A percentile compares a stretch with the other conserved stretches of the same genome.
These are phyloP conservation scores for Ziziphus jujuba DNA, from an alignment of 306 rosid genomes.

Conservation along the genomic window DNA sequence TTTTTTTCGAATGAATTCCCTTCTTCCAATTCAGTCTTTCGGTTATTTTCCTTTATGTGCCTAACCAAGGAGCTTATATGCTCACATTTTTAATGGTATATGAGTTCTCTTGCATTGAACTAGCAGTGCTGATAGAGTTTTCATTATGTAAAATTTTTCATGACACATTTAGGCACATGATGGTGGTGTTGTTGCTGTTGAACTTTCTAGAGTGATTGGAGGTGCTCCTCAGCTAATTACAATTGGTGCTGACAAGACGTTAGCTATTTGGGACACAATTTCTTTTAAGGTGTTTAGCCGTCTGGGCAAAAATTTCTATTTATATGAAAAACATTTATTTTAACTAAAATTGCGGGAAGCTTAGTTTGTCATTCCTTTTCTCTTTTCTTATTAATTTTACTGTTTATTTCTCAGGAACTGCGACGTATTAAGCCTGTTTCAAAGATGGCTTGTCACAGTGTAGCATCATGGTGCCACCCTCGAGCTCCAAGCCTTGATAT, in stretches of 20 bases:
- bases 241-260: constrained; percentile 94
- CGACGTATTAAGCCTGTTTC: constrained; percentile 98
- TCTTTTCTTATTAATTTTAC: constrained; percentile 5
- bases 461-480: constrained; percentile 99
- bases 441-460: constrained; percentile 94
- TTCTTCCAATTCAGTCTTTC: constrained; percentile 5
- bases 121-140: background rate
- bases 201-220: constrained; percentile 95
- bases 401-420: constrained; percentile 62
- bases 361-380: constrained; percentile 20
- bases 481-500: constrained; percentile 99
- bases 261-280: constrained; percentile 98
- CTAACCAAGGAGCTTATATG: constrained; percentile 10
- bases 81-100: constrained; percentile 22
- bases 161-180: constrained; percentile 79
- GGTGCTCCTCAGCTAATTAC: constrained; percentile 97
- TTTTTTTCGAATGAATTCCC: background rate
- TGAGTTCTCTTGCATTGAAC: background rate
- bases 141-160: constrained; percentile 10
- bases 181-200: constrained; percentile 98
- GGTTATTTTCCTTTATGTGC: constrained; percentile 5
- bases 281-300: constrained; percentile 71
- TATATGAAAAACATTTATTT: constrained; percentile 19
- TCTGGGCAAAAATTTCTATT: constrained; percentile 12
- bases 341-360: constrained; percentile 13